A percentile compares a stretch with the other conserved stretches of the same genome.
Evolutionary conservation across 1,284 basidiomycete species (phyloP).

Genomic region (Erythrobasidium hasegawianum): DNA sequence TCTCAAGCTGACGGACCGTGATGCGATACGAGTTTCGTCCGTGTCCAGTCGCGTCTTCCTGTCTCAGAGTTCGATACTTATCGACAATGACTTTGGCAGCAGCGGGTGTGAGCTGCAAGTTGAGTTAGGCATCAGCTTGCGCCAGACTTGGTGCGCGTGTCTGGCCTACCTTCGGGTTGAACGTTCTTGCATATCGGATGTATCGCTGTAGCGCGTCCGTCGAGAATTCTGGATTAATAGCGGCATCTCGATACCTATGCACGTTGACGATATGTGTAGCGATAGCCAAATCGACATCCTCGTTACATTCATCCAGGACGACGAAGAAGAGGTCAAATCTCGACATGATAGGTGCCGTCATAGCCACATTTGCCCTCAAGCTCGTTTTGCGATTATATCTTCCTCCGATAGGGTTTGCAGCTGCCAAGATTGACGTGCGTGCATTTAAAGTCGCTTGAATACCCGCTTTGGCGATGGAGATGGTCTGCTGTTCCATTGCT

Average conservation of each 20-base stretch:
- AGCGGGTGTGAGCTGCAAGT: conserved; percentile 73
- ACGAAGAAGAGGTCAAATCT: conserved; percentile 99
- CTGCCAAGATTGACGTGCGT: conserved; percentile 93
- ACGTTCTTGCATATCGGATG: conserved; percentile 93
- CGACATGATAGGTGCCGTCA: conserved; percentile 99
- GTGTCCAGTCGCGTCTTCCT: conserved; percentile 83
- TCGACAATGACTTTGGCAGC: conserved; percentile 91
- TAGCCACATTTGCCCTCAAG: conserved; percentile 89
- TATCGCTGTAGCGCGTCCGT: conserved; percentile 95
- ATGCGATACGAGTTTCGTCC: conserved; percentile 92
- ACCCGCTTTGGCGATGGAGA: conserved; percentile 98
- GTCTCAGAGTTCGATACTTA: conserved; percentile 86
- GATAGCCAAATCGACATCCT: conserved; percentile 85
- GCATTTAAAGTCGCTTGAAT: conserved; percentile 99
- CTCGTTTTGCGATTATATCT: conserved; percentile 95
- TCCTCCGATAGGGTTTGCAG: conserved; percentile 94
- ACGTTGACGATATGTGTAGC: conserved; percentile 97
- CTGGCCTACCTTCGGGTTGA: conserved; percentile 77
- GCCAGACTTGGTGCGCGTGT: conserved; percentile 9
- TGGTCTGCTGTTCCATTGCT: conserved; percentile 99
- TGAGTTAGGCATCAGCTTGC: conserved; percentile 5
- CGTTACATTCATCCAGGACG: conserved; percentile 95
- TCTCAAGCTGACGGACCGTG: conserved; percentile 91
- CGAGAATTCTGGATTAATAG: conserved; percentile 92
- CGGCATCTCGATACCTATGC: conserved; percentile 89